A percentile compares a stretch with the other conserved stretches of the same genome.
Evolutionary conservation across 2,329 filamentous ascomycete species (phyloP).

Genomic region (Penicillium vulpinum): DNA sequence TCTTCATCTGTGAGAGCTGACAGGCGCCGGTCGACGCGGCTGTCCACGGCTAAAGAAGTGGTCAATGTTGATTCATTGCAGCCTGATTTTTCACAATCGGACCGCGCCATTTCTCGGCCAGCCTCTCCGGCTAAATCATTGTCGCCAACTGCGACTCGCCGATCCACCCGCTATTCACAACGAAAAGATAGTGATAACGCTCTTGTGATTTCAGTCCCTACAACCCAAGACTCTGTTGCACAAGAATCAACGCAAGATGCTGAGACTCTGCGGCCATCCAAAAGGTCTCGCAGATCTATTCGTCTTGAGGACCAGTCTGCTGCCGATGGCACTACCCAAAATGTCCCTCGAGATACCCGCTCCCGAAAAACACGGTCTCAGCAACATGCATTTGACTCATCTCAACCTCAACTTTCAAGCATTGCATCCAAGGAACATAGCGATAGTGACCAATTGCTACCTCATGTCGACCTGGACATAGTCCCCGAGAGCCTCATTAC

Average conservation of each 20-base stretch:
- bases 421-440: not conserved
- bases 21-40: conserved; percentile 34
- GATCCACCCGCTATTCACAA: conserved; percentile 28
- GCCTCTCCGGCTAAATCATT: conserved; percentile 9
- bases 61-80: conserved; percentile 12
- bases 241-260: conserved; percentile 1
- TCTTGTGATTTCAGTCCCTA: not conserved
- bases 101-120: conserved; percentile 2
- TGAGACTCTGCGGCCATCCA: conserved; percentile 26
- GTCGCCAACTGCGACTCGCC: conserved; percentile 22
- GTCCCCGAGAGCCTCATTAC: conserved; percentile 1
- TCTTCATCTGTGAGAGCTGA: conserved; percentile 19
- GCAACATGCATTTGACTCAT: conserved; percentile 9
- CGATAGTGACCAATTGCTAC: not conserved
- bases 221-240: not conserved
- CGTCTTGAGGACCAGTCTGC: conserved; percentile 28
- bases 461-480: not conserved
- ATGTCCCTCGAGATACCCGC: conserved; percentile 16
- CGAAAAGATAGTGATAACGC: conserved; percentile 6
- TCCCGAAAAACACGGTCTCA: conserved; percentile 24
- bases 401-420: conserved; percentile 6
- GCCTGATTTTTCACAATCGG: conserved; percentile 13
- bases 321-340: conserved; percentile 13
- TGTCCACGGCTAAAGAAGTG: conserved; percentile 20
- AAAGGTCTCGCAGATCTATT: conserved; percentile 31